A percentile compares a stretch with the other conserved stretches of the same genome.
These are phyloP conservation scores for Cynara cardunculus DNA, from an alignment of 129 eudicot genomes.

Conservation along the genomic window DNA sequence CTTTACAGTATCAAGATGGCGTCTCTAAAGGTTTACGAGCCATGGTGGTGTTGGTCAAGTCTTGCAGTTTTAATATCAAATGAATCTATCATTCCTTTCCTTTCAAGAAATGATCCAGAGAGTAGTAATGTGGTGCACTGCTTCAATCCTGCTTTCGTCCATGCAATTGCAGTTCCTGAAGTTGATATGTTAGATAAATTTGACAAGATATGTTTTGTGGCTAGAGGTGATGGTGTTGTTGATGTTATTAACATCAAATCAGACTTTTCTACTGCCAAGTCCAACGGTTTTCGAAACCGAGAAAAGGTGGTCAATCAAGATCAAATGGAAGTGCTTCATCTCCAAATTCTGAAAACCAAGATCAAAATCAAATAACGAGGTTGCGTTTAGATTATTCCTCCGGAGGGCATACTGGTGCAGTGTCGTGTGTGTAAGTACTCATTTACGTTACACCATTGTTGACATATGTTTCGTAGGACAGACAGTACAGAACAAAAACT, in stretches of 20 bases:
- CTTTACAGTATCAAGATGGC: no score
- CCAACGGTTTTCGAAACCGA: conserved; percentile 35
- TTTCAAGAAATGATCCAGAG: conserved; percentile 41
- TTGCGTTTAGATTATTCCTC: conserved; percentile 66
- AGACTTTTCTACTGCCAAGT: conserved; percentile 47
- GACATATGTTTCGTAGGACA: not conserved
- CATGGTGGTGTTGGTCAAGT: not conserved
- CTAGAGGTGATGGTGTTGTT: conserved; percentile 92
- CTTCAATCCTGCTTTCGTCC: conserved; percentile 88
- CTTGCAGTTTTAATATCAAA: not conserved
- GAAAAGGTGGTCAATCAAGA: conserved; percentile 30
- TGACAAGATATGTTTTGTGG: conserved; percentile 76
- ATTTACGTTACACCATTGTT: not conserved
- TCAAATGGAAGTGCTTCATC: conserved; percentile 31
- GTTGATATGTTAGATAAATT: conserved; percentile 66
- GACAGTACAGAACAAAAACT: no score
- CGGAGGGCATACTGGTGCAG: conserved; percentile 92
- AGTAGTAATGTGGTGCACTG: conserved; percentile 51
- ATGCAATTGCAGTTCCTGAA: conserved; percentile 78
- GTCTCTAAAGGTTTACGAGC: not conserved
- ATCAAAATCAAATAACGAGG: conserved; percentile 46
- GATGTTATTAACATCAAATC: conserved; percentile 70
- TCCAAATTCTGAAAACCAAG: conserved; percentile 23
- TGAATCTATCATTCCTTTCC: not conserved
- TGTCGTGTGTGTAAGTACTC: conserved; percentile 87